phyloP scores from a whole-genome alignment of 495 filamentous ascomycete genomes.

The Venustampulla echinocandica region DNA sequence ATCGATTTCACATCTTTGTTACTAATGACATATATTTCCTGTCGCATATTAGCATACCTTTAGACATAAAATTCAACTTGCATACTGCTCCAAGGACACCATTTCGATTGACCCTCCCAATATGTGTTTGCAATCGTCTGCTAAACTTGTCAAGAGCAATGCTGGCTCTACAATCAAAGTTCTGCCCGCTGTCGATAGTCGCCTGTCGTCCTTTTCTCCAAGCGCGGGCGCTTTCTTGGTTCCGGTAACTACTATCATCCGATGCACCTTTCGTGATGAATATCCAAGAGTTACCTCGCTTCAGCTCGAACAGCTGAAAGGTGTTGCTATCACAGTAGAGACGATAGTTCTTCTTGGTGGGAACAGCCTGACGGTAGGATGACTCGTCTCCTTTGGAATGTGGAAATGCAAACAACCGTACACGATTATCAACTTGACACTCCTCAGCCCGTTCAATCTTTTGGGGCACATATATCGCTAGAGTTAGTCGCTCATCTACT shows the following conservation, averaged over 20 bases:
- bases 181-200: constrained; percentile 31
- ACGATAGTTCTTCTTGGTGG: constrained; percentile 37
- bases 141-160: constrained; percentile 41
- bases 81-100: constrained; percentile 33
- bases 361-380: constrained; percentile 28
- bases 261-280: constrained; percentile 28
- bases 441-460: constrained; percentile 31
- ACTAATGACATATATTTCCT: constrained; percentile 46
- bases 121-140: constrained; percentile 28
- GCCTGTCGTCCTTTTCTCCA: constrained; percentile 27
- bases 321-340: constrained; percentile 34
- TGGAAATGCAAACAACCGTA: constrained; percentile 42
- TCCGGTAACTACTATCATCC: constrained; percentile 32
- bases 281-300: constrained; percentile 37
- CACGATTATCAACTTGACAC: constrained; percentile 30
- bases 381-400: constrained; percentile 32
- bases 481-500: constrained; percentile 37
- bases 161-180: constrained; percentile 35
- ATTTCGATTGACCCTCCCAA: constrained; percentile 35
- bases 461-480: constrained; percentile 41
- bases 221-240: constrained; percentile 25
- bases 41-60: not conserved
- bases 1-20: constrained; percentile 41
- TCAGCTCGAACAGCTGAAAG: constrained; percentile 37
- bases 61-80: constrained; percentile 3